phyloP scores from a whole-genome alignment of 225 moss, liverwort and hornwort species.

The Neckera pumila region DNA sequence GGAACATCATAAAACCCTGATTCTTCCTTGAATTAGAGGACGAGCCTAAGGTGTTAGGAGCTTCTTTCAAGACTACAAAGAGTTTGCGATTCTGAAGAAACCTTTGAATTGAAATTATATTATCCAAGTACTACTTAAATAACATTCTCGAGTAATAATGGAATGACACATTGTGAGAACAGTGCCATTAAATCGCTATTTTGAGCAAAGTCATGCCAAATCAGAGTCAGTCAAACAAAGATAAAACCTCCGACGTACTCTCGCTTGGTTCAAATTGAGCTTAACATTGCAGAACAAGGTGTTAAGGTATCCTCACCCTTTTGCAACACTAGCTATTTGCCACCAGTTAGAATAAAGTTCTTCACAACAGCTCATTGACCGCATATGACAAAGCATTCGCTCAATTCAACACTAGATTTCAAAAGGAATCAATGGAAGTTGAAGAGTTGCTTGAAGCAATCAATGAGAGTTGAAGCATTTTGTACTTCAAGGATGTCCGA shows the following conservation, averaged over 20 bases:
- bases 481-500: too few relatives aligned
- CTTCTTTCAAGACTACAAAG: not conserved
- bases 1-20: not conserved
- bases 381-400: fast-evolving
- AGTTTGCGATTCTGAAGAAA: not conserved
- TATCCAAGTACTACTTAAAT: not conserved
- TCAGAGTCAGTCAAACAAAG: not conserved
- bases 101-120: not conserved
- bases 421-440: not conserved
- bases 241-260: not conserved
- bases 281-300: not conserved
- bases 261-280: not conserved
- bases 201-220: not conserved
- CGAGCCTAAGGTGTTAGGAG: too few relatives aligned
- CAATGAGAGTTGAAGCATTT: not conserved
- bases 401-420: not conserved
- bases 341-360: fast-evolving
- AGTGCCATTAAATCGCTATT: not conserved
- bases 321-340: not conserved
- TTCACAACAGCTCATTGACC: fast-evolving
- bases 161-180: not conserved
- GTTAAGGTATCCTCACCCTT: not conserved
- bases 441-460: not conserved
- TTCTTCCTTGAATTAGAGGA: not conserved
- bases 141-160: not conserved